A percentile compares a stretch with the other conserved stretches of the same genome.
phyloP scores from a whole-genome alignment of 805 yeast species.

The Ogataea nonfermentans region DNA sequence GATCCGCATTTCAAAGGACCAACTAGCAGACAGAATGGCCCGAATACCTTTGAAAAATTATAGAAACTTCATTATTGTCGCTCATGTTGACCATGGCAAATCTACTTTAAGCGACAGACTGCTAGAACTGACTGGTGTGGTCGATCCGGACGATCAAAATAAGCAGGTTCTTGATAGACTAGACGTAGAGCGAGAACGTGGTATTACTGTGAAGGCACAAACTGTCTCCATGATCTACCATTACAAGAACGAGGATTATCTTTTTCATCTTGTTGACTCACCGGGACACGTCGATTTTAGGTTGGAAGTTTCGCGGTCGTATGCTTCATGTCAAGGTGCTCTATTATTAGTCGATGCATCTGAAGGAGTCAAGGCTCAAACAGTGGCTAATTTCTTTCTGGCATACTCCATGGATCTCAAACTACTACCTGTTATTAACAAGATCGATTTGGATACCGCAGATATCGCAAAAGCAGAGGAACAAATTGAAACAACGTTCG shows the following conservation, averaged over 20 bases:
- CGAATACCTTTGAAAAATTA: slow-evolving; percentile 79
- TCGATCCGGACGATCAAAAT: slow-evolving; percentile 63
- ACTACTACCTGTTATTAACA: slow-evolving; percentile 85
- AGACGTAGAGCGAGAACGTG: slow-evolving; percentile 94
- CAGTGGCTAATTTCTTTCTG: slow-evolving; percentile 93
- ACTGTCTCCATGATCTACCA: slow-evolving; percentile 91
- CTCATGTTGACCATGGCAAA: slow-evolving; percentile 86
- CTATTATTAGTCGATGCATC: slow-evolving; percentile 86
- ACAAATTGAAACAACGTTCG: slow-evolving; percentile 84
- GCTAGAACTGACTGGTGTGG: slow-evolving; percentile 85
- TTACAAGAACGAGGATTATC: slow-evolving; percentile 65
- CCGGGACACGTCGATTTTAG: slow-evolving; percentile 98
- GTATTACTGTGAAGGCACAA: slow-evolving; percentile 96
- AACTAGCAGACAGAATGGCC: slow-evolving; percentile 49
- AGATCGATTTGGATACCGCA: slow-evolving; percentile 86
- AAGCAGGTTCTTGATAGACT: slow-evolving; percentile 86
- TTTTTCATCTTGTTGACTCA: slow-evolving; percentile 89
- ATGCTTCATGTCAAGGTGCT: slow-evolving; percentile 97
- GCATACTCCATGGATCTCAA: slow-evolving; percentile 84
- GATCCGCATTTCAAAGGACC: slow-evolving; percentile 17
- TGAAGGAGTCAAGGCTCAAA: slow-evolving; percentile 97
- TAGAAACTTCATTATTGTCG: slow-evolving; percentile 90
- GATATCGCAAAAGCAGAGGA: slow-evolving; percentile 77
- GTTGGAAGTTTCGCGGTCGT: slow-evolving; percentile 88
- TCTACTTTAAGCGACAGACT: slow-evolving; percentile 88